Evolutionary conservation across 306 rosid genomes (phyloP), one percentile per base, ranked within the genome.

Genomic region (Chamaecrista fasciculata): DNA sequence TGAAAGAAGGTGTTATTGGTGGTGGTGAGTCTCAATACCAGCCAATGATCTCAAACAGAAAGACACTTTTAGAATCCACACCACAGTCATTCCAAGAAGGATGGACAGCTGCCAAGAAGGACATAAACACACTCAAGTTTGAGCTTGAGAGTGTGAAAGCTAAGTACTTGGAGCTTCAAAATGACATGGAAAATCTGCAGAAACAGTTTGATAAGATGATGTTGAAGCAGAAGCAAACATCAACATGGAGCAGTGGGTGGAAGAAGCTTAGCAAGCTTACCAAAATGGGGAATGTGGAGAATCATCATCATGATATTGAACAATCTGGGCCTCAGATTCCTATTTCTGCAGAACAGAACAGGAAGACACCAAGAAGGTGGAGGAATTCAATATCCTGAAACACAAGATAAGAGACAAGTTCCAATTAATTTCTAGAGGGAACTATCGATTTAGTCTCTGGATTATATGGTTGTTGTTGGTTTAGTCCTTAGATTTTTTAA

Each of bases 31-130:
- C 97, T 57, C 83, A 78, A 2, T 80, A 59, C 74, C 99, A 89
- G 62, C 91, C 96, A 26, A 61, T 83, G 71, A 77, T 89, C 64
- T 64, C 83, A 5, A 95, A 89, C 81, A 57, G 97, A 20, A 95
- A 89, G 81, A 82, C 95, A 6, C 87, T 95, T 14, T 87, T 95
- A 0, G 99, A 95, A 79, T 95, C 85, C 40, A 95, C 96, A 2
- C 99, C 99, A 4, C 97, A 85, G 37, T 95, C 99, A 50, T 95
- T 95, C 87, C 99, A 95, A 82, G 97, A 95, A 86, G 99, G 99
- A 43, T 95, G 99, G 99, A 64, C 88, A 34, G 23, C 83, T 25
- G 96, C 99, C 14, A 95, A 95, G 66, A 95, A 91, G 57, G 99
- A 95, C 82, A 91, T 95, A 25, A 95, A 95, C 86, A 87, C 90